Evolutionary conservation across 495 filamentous ascomycete species (phyloP).

Genomic region (Venustampulla echinocandica): DNA sequence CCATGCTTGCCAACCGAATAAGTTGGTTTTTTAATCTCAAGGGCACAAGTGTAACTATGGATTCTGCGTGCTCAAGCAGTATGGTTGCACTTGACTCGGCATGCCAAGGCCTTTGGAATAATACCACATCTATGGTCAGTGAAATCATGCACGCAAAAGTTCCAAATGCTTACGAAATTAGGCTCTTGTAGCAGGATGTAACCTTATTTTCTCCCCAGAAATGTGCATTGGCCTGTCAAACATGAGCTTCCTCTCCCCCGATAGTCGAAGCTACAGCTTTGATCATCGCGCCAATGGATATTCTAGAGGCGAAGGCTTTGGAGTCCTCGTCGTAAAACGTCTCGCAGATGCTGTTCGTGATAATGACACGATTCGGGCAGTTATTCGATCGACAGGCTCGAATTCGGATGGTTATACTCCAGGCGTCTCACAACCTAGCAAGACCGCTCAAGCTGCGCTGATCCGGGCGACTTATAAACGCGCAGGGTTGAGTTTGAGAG

Average conservation of each 20-base stretch:
- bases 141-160: not conserved
- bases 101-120: slow-evolving; percentile 44
- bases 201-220: slow-evolving; percentile 10
- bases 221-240: slow-evolving; percentile 15
- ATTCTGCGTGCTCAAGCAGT: slow-evolving; percentile 46
- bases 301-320: slow-evolving; percentile 55
- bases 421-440: slow-evolving; percentile 49
- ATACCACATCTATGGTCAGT: slow-evolving; percentile 25
- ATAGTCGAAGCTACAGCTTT: slow-evolving; percentile 49
- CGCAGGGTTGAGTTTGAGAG: slow-evolving; percentile 35
- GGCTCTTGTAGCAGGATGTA: slow-evolving; percentile 9
- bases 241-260: slow-evolving; percentile 29
- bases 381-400: slow-evolving; percentile 49
- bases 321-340: slow-evolving; percentile 50
- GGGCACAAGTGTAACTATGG: slow-evolving; percentile 44
- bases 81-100: slow-evolving; percentile 45
- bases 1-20: slow-evolving; percentile 43
- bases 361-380: slow-evolving; percentile 49
- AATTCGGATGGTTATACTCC: slow-evolving; percentile 52
- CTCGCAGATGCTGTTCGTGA: slow-evolving; percentile 48
- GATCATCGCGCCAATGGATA: slow-evolving; percentile 56
- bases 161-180: slow-evolving; percentile 13
- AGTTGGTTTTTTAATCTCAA: slow-evolving; percentile 40
- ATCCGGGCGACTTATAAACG: slow-evolving; percentile 42
- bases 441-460: slow-evolving; percentile 44